Evolutionary conservation across 371 early-diverging fungal species (phyloP).

Genomic region (Lichtheimia corymbifera): DNA sequence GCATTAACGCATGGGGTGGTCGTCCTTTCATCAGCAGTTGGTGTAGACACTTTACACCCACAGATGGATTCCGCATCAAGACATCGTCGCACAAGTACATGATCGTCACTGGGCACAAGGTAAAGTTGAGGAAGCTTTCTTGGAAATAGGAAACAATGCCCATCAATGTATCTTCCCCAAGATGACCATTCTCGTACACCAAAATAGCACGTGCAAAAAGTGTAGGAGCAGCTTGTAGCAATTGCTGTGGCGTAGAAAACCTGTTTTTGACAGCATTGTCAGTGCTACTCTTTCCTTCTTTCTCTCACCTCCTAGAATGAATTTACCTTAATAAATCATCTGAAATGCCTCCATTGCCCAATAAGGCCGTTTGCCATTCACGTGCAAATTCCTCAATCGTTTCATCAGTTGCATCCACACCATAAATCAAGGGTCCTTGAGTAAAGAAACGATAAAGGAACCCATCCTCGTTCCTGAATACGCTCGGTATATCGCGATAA

Average conservation of each 20-base stretch:
- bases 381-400: conserved; percentile 28
- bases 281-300: background rate
- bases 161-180: conserved; percentile 21
- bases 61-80: conserved; percentile 13
- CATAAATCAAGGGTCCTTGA: conserved; percentile 29
- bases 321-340: conserved; percentile 35
- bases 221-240: conserved; percentile 35
- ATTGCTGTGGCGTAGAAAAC: conserved; percentile 27
- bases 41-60: conserved; percentile 25
- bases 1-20: conserved; percentile 19
- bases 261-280: conserved; percentile 5
- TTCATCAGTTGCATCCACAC: conserved; percentile 19
- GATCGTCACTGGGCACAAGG: conserved; percentile 24
- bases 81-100: conserved; percentile 33
- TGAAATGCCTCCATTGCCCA: conserved; percentile 32
- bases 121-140: conserved; percentile 34
- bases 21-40: conserved; percentile 15
- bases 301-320: background rate
- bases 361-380: conserved; percentile 37
- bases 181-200: conserved; percentile 20
- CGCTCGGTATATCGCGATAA: conserved; percentile 25
- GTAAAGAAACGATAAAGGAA: conserved; percentile 38
- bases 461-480: conserved; percentile 30
- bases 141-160: conserved; percentile 38
- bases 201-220: conserved; percentile 30